These are phyloP conservation scores for Niebla homalea DNA, from an alignment of 495 filamentous ascomycete genomes.

Conservation along the genomic window DNA sequence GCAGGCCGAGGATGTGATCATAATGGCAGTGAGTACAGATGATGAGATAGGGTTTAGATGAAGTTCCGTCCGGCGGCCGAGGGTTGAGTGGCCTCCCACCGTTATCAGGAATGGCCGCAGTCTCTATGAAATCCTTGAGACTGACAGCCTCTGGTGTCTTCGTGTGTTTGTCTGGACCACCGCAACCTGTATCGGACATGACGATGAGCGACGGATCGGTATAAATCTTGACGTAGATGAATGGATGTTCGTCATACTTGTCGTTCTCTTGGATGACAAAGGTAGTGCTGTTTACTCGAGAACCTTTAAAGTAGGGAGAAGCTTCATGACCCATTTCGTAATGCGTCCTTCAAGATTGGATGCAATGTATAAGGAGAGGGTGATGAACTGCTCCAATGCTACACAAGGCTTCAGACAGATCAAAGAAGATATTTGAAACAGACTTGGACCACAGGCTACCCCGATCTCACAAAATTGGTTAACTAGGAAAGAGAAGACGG, in stretches of 20 bases:
- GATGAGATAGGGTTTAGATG: slow-evolving; percentile 21
- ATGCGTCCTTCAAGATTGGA: no score
- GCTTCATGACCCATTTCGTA: no score
- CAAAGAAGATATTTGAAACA: no score
- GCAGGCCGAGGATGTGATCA: slow-evolving; percentile 28
- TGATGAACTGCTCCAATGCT: no score
- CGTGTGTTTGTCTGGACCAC: slow-evolving; percentile 10
- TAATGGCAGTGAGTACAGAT: slow-evolving; percentile 31
- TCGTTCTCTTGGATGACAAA: slow-evolving; percentile 28
- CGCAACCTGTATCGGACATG: slow-evolving; percentile 26
- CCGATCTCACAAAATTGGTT: no score
- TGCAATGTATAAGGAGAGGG: no score
- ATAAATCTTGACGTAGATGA: slow-evolving; percentile 29
- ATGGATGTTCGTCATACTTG: slow-evolving; percentile 24
- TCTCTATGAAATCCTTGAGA: slow-evolving; percentile 26
- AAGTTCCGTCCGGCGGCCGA: not conserved
- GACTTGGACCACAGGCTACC: no score
- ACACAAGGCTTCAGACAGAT: no score
- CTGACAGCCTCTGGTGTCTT: slow-evolving; percentile 3
- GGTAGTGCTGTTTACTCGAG: slow-evolving; percentile 22
- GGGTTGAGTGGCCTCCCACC: slow-evolving; percentile 21
- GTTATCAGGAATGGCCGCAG: slow-evolving; percentile 20
- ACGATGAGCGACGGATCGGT: slow-evolving; percentile 19
- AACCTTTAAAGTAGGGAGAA: slow-evolving; percentile 19
- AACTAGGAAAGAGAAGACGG: no score